These are phyloP conservation scores for Chaetomium strumarium DNA, from an alignment of 2,329 filamentous ascomycete genomes.

Conservation along the genomic window DNA sequence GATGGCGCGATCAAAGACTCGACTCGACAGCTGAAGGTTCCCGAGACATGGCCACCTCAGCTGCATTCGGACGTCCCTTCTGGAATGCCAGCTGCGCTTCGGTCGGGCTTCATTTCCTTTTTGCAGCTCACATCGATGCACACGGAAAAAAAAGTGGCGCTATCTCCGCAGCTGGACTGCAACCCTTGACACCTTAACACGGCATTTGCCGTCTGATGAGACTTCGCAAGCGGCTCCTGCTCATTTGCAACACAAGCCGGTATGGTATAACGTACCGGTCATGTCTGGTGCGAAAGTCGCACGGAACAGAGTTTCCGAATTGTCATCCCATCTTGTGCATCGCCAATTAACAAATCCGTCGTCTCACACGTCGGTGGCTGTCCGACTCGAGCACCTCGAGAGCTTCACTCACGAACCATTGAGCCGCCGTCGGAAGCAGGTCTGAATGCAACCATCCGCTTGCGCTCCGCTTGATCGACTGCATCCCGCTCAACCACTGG, in stretches of 20 bases:
- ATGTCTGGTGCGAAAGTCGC: too few relatives aligned
- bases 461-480: constrained; percentile 15
- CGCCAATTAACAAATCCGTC: constrained; percentile 2
- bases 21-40: background rate
- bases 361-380: background rate
- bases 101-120: too few relatives aligned
- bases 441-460: constrained; percentile 16
- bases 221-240: too few relatives aligned
- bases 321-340: background rate
- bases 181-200: too few relatives aligned
- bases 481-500: constrained; percentile 9
- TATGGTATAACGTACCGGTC: too few relatives aligned
- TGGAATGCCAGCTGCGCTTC: background rate
- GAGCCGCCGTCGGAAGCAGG: background rate
- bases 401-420: background rate
- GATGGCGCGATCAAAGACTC: background rate
- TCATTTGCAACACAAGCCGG: too few relatives aligned
- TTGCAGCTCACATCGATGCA: background rate
- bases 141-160: background rate
- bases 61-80: constrained; percentile 1
- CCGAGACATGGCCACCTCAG: background rate
- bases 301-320: background rate
- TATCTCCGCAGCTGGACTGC: too few relatives aligned
- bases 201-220: too few relatives aligned
- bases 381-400: background rate